Conservation (phyloP, 192 early-diverging fungal genomes). For the Coemansia erecta region DNA sequence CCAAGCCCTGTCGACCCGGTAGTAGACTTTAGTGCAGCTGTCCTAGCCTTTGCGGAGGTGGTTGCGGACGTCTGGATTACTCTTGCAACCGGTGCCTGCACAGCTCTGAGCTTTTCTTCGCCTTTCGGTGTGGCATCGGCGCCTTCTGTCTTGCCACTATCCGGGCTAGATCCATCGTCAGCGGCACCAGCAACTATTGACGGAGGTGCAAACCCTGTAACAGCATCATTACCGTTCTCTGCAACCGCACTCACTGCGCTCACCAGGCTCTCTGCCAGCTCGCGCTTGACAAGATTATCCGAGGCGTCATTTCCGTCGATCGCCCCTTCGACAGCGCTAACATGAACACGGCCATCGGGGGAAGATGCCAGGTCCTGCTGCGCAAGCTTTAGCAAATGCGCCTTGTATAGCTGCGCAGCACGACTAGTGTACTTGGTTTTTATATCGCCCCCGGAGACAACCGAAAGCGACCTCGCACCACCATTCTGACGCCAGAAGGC, state of each 20-base stretch:
- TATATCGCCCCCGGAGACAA: slow-evolving; percentile 61
- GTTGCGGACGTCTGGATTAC: slow-evolving; percentile 12
- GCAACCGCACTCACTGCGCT: slow-evolving; percentile 11
- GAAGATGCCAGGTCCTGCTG: slow-evolving; percentile 61
- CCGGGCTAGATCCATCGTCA: neutral
- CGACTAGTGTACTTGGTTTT: slow-evolving; percentile 79
- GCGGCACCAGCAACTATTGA: slow-evolving; percentile 16
- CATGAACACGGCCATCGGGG: slow-evolving; percentile 32
- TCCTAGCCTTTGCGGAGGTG: slow-evolving; percentile 23
- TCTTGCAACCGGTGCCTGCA: slow-evolving; percentile 31
- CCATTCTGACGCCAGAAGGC: slow-evolving; percentile 84
- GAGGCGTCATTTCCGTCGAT: neutral
- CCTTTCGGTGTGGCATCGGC: neutral
- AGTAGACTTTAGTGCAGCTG: slow-evolving; percentile 25
- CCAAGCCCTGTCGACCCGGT: slow-evolving; percentile 20
- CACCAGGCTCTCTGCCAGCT: slow-evolving; percentile 14
- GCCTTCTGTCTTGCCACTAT: neutral
- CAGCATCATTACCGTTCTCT: neutral
- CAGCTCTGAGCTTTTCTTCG: slow-evolving; percentile 6
- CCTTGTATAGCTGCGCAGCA: slow-evolving; percentile 78
- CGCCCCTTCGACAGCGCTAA: slow-evolving; percentile 9
- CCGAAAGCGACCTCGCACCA: slow-evolving; percentile 31
- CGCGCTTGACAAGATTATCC: slow-evolving; percentile 30
- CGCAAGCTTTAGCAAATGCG: slow-evolving; percentile 64
- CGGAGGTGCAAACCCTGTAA: slow-evolving; percentile 25